Conservation (phyloP, 768 basidiomycete genomes). For the Scleroderma citrinum region DNA sequence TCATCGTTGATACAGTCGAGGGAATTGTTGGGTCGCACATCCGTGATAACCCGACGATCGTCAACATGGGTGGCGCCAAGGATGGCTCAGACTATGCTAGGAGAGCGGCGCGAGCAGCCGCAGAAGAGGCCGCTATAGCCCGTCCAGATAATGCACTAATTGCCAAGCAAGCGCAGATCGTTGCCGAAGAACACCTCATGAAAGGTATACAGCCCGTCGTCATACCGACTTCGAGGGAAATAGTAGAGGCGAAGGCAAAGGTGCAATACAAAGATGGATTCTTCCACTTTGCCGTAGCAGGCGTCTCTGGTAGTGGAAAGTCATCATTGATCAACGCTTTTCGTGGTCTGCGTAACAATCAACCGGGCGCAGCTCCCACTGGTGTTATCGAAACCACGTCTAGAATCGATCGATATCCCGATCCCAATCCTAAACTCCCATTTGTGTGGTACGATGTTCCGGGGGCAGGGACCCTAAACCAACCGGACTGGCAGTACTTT, state of each 20-base stretch:
- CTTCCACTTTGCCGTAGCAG: constrained; percentile 25
- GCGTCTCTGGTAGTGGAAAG: constrained; percentile 22
- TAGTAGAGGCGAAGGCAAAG: constrained; percentile 1
- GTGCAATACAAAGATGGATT: constrained; percentile 13
- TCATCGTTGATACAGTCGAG: neutral
- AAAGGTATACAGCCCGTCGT: constrained; percentile 14
- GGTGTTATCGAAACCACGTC: constrained; percentile 21
- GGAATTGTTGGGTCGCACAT: neutral
- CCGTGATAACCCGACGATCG: constrained; percentile 3
- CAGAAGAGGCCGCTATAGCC: neutral
- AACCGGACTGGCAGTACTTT: constrained; percentile 25
- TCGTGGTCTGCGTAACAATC: constrained; percentile 17
- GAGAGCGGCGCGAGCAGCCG: neutral
- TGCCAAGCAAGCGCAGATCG: constrained; percentile 1
- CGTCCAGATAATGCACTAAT: neutral
- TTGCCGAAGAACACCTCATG: constrained; percentile 2
- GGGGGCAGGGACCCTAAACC: constrained; percentile 21
- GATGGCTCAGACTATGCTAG: neutral
- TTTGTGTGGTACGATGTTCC: constrained; percentile 27
- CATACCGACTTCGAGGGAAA: constrained; percentile 11
- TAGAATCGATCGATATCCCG: constrained; percentile 14
- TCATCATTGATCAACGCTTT: constrained; percentile 27
- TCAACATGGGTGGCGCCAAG: neutral
- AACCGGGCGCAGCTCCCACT: constrained; percentile 15
- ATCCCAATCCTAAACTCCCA: constrained; percentile 11